These are phyloP conservation scores for Aciculoconidium aculeatum DNA, from an alignment of 805 yeast species.

Conservation along the genomic window DNA sequence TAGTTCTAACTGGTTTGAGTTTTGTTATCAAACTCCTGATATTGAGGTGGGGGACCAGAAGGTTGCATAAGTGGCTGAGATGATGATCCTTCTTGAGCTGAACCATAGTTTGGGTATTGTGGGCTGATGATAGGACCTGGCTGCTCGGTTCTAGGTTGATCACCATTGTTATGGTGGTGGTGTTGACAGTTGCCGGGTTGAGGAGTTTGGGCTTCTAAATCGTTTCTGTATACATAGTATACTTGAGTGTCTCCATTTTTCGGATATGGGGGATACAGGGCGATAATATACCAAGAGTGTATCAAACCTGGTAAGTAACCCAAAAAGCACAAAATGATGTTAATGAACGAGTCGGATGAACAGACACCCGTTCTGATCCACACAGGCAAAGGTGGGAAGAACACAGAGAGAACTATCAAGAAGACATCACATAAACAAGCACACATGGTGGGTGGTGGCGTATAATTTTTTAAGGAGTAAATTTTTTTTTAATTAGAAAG, in stretches of 20 bases:
- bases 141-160: too few relatives aligned
- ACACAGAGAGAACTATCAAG: conserved; percentile 52
- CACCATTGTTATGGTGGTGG: conserved; percentile 20
- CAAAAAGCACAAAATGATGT: conserved; percentile 37
- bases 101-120: not conserved
- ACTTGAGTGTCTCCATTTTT: conserved; percentile 20
- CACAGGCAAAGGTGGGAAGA: conserved; percentile 74
- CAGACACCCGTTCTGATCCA: conserved; percentile 58
- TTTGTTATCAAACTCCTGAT: conserved; percentile 2
- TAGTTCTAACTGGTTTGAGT: too few relatives aligned
- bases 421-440: conserved; percentile 46
- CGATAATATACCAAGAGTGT: conserved; percentile 46
- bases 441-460: conserved; percentile 11
- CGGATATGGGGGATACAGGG: conserved; percentile 39
- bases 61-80: too few relatives aligned
- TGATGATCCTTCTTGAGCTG: too few relatives aligned
- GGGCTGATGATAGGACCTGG: not conserved
- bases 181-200: conserved; percentile 14
- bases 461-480: not conserved
- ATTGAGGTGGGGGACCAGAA: conserved; percentile 1
- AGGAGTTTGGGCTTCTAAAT: conserved; percentile 27
- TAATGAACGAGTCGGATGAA: conserved; percentile 44
- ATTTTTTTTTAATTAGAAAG: too few relatives aligned
- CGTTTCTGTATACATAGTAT: conserved; percentile 30
- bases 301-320: conserved; percentile 49